Base-by-base conservation (phyloP, 73 alveolate species). In the Tetrahymena borealis region DNA sequence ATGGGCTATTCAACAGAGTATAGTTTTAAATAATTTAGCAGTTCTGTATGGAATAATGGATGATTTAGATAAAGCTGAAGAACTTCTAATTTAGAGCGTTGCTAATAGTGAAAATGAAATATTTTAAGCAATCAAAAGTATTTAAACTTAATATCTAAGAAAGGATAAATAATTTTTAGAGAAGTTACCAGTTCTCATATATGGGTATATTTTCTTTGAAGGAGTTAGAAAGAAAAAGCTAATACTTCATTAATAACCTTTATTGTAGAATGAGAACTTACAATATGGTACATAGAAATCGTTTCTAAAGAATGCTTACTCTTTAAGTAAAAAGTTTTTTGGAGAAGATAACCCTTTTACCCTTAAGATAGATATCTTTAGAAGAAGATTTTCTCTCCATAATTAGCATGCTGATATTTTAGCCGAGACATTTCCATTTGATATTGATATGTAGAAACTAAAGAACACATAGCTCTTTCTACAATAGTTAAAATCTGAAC, bases 161-260 rank as follows among this genome's bases (percentile, higher is more conserved):
- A 60, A 60, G 28, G 85, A 60, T 60, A 60, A 60, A 60, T n/a
- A 60, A 60, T 60, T 60, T 16, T 35, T 60, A 24, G 85, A 60
- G 28, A 60, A 60, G 37, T 35, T 60, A 24, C 85, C 85, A 60
- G 85, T 60, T 1, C 28, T 60, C 11, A 60, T 60, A 24, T 60
- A 60, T n/a, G 85, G 85, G 31, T 60, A 60, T 15, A 60, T 60
- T 15, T 60, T 60, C 10, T 60, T 24, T 20, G 85, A 60, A 28
- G 85, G 85, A 20, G 85, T 60, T n/a, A 60, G 85, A 60, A 60
- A 60, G 85, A 60, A 60, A 60, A 60, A 60, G 85, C 85, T 60
- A 7, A 60, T 60, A 24, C n/a, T 32, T 24, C n/a, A 60, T 28
- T 32, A 60, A 9, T 20, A 60, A 35, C 85, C 85, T 20, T 24